Conservation (phyloP, 2,329 filamentous ascomycete species). For the Colletotrichum sp. region DNA sequence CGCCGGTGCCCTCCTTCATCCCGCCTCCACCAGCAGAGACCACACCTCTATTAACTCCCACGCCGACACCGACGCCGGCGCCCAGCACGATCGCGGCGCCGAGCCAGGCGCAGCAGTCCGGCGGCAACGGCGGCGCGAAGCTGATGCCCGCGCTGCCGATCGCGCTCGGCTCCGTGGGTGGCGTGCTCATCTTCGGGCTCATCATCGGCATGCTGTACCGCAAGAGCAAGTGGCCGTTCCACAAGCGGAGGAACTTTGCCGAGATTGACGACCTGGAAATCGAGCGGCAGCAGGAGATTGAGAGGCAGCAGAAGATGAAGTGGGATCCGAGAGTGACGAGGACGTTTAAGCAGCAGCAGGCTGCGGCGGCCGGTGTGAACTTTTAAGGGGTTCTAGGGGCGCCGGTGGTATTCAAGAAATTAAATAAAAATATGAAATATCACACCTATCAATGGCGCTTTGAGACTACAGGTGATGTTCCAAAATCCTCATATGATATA, state of each 20-base stretch:
- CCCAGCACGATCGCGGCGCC: background rate
- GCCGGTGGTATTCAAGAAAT: background rate
- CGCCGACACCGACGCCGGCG: background rate
- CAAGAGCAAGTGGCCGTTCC: conserved; percentile 17
- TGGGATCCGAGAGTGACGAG: conserved; percentile 20
- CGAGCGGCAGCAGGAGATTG: conserved; percentile 15
- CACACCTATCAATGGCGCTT: background rate
- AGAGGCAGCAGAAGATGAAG: conserved; percentile 18
- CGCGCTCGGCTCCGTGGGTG: conserved; percentile 17
- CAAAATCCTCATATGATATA: background rate
- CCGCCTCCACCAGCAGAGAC: background rate
- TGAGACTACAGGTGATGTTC: background rate
- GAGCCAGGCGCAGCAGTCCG: conserved; percentile 1
- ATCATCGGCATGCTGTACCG: conserved; percentile 16
- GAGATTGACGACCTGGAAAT: conserved; percentile 17
- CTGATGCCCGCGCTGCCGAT: conserved; percentile 24
- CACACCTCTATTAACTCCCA: background rate
- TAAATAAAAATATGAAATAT: background rate
- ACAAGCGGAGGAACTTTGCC: background rate
- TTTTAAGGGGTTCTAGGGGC: background rate
- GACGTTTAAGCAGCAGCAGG: background rate
- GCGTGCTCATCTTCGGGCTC: conserved; percentile 18
- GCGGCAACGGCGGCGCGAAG: background rate
- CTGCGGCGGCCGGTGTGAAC: background rate
- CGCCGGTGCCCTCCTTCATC: background rate